Percentiles rank a stretch among this genome's conserved stretches.
Conservation (phyloP, 2,329 filamentous ascomycete species). For the Ploettnerulaceae sp. region DNA sequence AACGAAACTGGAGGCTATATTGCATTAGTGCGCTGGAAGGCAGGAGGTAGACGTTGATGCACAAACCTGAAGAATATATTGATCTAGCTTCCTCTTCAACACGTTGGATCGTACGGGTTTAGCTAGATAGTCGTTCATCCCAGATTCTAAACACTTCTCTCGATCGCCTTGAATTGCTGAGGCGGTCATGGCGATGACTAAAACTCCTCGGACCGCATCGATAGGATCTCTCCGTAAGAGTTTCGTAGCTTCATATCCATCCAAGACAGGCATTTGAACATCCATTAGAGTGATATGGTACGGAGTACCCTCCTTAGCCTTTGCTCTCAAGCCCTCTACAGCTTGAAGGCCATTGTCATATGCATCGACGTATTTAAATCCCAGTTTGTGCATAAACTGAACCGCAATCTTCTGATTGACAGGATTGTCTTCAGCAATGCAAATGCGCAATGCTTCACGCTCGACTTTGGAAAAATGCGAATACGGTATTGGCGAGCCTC, state of each 20-base stretch:
- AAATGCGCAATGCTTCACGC: conserved; percentile 75
- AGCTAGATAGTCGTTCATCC: conserved; percentile 96
- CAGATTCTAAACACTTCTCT: conserved; percentile 90
- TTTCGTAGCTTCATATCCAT: conserved; percentile 87
- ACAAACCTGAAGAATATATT: conserved; percentile 46
- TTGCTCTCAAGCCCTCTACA: conserved; percentile 77
- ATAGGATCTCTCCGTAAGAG: conserved; percentile 72
- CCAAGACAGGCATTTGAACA: conserved; percentile 90
- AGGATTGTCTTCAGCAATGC: conserved; percentile 90
- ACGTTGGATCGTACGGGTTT: conserved; percentile 91
- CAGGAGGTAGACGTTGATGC: not conserved
- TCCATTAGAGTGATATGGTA: conserved; percentile 95
- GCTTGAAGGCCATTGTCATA: conserved; percentile 88
- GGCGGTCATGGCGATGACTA: conserved; percentile 98
- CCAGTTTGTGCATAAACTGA: conserved; percentile 80
- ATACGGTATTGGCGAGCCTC: conserved; percentile 41
- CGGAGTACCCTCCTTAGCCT: conserved; percentile 64
- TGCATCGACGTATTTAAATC: conserved; percentile 75
- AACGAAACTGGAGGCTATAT: conserved; percentile 21
- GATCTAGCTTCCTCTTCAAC: conserved; percentile 75
- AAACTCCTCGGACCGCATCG: conserved; percentile 70
- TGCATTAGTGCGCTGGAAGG: not conserved
- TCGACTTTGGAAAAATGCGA: conserved; percentile 69
- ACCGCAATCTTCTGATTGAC: conserved; percentile 95
- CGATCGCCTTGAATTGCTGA: conserved; percentile 90